A percentile compares a stretch with the other conserved stretches of the same genome.
These are phyloP conservation scores for Colletotrichum somersetense DNA, from an alignment of 2,329 filamentous ascomycete species.

Conservation along the genomic window DNA sequence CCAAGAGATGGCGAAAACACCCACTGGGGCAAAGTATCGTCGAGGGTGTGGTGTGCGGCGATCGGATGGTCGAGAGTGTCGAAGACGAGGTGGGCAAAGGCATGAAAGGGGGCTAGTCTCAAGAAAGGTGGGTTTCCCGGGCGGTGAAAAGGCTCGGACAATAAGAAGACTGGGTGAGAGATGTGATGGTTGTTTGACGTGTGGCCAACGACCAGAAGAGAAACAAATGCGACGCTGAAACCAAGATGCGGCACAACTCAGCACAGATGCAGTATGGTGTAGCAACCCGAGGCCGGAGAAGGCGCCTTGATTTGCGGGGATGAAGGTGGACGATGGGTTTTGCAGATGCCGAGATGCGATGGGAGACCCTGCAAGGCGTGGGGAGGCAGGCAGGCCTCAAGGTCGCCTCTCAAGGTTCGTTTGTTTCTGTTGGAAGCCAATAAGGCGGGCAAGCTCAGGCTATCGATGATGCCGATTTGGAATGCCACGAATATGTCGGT, in stretches of 20 bases:
- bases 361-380: constrained; percentile 33
- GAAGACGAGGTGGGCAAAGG: constrained; percentile 24
- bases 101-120: constrained; percentile 38
- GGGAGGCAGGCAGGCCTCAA: constrained; percentile 12
- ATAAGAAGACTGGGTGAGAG: constrained; percentile 18
- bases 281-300: constrained; percentile 27
- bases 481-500: constrained; percentile 23
- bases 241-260: constrained; percentile 41
- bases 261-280: constrained; percentile 41
- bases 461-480: constrained; percentile 17
- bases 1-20: constrained; percentile 10
- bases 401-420: constrained; percentile 21
- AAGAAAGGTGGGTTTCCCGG: constrained; percentile 27
- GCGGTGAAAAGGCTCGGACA: constrained; percentile 31
- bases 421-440: constrained; percentile 22
- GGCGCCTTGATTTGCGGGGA: constrained; percentile 34
- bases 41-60: constrained; percentile 26
- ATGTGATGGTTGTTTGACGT: constrained; percentile 18
- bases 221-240: constrained; percentile 41
- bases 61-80: constrained; percentile 29
- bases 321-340: constrained; percentile 17
- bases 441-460: not conserved
- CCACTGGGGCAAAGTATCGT: constrained; percentile 14
- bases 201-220: constrained; percentile 31
- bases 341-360: constrained; percentile 24